phyloP scores from a whole-genome alignment of 805 yeast species.

The Kluyveromyces siamensis region DNA sequence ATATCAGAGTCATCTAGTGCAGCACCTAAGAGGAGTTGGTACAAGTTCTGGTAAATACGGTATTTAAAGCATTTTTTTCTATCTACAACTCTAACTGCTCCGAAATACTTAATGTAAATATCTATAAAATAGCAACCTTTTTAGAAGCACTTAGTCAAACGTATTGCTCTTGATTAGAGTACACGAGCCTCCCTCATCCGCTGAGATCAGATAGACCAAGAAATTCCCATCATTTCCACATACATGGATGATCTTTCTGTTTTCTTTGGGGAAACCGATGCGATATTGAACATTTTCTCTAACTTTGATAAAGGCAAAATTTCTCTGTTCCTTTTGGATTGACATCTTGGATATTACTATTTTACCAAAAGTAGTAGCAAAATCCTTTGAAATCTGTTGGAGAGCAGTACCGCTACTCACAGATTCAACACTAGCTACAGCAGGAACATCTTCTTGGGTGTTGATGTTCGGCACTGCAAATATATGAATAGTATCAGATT shows the following conservation, averaged over 20 bases:
- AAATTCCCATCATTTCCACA: constrained; percentile 24
- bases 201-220: constrained; percentile 20
- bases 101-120: not conserved
- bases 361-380: constrained; percentile 19
- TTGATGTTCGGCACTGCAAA: constrained; percentile 52
- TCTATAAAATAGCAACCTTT: not conserved
- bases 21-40: not conserved
- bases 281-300: constrained; percentile 13
- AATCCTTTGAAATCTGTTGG: constrained; percentile 10
- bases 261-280: constrained; percentile 27
- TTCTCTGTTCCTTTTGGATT: constrained; percentile 22
- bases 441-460: constrained; percentile 1
- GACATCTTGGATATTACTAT: constrained; percentile 22
- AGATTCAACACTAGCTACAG: not conserved
- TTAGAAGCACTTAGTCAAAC: constrained; percentile 4
- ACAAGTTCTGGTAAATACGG: not conserved
- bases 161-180: constrained; percentile 20
- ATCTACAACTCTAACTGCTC: not conserved
- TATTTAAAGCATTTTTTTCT: not conserved
- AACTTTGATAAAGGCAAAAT: constrained; percentile 23
- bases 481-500: constrained; percentile 84
- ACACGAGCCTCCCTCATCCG: constrained; percentile 19
- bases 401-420: not conserved
- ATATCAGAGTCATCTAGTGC: not conserved
- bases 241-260: constrained; percentile 20